Conservation (phyloP, 805 yeast genomes). For the Hanseniaspora taiwanica region DNA sequence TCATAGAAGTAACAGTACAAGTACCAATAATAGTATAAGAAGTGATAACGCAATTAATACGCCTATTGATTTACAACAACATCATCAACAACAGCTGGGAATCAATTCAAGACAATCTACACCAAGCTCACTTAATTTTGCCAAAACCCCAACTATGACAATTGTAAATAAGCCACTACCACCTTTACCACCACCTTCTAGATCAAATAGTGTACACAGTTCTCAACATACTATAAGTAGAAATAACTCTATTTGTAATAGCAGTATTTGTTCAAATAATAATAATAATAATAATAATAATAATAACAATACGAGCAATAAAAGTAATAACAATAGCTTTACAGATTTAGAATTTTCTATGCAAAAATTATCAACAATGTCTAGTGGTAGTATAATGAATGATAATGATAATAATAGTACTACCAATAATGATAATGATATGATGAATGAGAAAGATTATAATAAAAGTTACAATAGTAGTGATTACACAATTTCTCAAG, state of each 20-base stretch:
- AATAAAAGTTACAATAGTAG: no score
- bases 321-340: background rate
- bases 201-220: background rate
- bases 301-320: background rate
- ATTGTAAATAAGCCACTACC: slow-evolving; percentile 28
- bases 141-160: slow-evolving; percentile 3
- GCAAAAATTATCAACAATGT: no score
- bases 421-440: no score
- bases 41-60: no score
- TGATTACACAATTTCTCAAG: no score
- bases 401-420: no score
- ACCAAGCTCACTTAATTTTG: background rate
- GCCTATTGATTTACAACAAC: no score
- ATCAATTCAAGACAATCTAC: background rate
- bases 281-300: background rate
- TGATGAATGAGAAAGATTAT: no score
- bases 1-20: no score
- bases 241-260: background rate
- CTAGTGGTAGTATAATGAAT: no score
- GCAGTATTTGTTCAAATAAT: background rate
- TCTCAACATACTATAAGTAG: background rate
- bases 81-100: background rate
- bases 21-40: no score
- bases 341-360: no score
- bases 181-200: slow-evolving; percentile 25